Conservation (phyloP, 495 filamentous ascomycete species). For the Astrocystis sublimbata region DNA sequence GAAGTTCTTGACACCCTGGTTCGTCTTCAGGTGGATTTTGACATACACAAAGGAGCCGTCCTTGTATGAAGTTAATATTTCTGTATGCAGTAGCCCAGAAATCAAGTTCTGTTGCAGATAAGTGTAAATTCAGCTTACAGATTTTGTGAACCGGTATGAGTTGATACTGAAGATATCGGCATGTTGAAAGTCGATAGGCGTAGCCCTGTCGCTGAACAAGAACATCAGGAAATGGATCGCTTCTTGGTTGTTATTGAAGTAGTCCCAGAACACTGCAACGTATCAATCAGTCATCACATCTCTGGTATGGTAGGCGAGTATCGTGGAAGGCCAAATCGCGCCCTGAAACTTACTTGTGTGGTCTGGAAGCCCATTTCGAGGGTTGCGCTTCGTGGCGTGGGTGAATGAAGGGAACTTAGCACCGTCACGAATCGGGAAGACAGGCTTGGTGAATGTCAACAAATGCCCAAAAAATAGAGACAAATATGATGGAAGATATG, state of each 20-base stretch:
- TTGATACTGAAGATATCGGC: slow-evolving; percentile 58
- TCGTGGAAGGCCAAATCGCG: too few species aligned
- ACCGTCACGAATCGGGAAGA: slow-evolving; percentile 53
- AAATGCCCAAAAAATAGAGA: too few species aligned
- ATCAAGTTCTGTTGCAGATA: neutral
- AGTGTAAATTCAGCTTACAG: slow-evolving; percentile 13
- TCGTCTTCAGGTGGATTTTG: slow-evolving; percentile 57
- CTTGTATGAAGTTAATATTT: neutral
- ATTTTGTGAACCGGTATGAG: slow-evolving; percentile 61
- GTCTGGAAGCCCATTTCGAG: slow-evolving; percentile 57
- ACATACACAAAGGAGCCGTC: slow-evolving; percentile 62
- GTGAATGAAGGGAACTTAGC: slow-evolving; percentile 63
- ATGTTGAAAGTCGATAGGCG: slow-evolving; percentile 58
- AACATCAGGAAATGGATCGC: slow-evolving; percentile 69
- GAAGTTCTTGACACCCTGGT: slow-evolving; percentile 56
- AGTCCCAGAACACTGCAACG: slow-evolving; percentile 39
- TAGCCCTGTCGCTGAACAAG: slow-evolving; percentile 64
- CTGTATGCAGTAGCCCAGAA: neutral
- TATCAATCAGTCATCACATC: neutral
- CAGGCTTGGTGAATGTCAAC: slow-evolving; percentile 21
- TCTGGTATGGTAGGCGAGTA: too few species aligned
- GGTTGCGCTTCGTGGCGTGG: slow-evolving; percentile 67
- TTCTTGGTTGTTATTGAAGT: slow-evolving; percentile 56
- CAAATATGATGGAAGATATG: neutral
- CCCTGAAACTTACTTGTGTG: slow-evolving; percentile 22